phyloP scores from a whole-genome alignment of 1,139 yeast genomes.

The Casaregolazyma suthepensis region DNA sequence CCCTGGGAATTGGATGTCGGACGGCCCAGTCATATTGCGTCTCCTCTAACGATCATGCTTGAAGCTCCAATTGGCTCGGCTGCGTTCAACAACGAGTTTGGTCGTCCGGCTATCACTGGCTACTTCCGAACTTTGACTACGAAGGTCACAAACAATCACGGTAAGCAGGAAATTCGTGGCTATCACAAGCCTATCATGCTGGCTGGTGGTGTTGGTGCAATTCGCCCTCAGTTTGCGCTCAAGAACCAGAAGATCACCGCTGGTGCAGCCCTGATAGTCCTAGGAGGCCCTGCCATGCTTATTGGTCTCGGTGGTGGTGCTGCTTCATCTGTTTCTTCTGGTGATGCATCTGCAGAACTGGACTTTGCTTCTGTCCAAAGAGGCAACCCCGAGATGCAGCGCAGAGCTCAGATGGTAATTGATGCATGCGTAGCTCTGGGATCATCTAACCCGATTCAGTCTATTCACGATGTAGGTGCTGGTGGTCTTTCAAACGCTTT shows the following conservation, averaged over 20 bases:
- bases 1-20: slow-evolving; percentile 95
- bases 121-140: slow-evolving; percentile 95
- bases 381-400: slow-evolving; percentile 98
- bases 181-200: slow-evolving; percentile 99
- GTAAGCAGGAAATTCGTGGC: slow-evolving; percentile 77
- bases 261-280: slow-evolving; percentile 84
- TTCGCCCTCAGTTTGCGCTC: slow-evolving; percentile 86
- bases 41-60: slow-evolving; percentile 88
- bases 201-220: slow-evolving; percentile 98
- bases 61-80: slow-evolving; percentile 98
- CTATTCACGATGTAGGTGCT: slow-evolving; percentile 98
- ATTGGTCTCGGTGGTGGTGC: slow-evolving; percentile 99
- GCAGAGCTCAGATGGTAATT: slow-evolving; percentile 97
- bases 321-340: slow-evolving; percentile 90
- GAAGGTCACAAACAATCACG: slow-evolving; percentile 55
- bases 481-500: slow-evolving; percentile 97
- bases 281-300: slow-evolving; percentile 98
- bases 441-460: slow-evolving; percentile 77
- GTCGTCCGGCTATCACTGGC: slow-evolving; percentile 96
- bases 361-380: slow-evolving; percentile 99
- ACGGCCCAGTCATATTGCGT: slow-evolving; percentile 88
- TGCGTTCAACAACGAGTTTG: slow-evolving; percentile 97
- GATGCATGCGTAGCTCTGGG: slow-evolving; percentile 89
- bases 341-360: slow-evolving; percentile 90
- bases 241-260: slow-evolving; percentile 87